Conservation (phyloP, 768 basidiomycete genomes). For the Pulveroboletus sp. region DNA sequence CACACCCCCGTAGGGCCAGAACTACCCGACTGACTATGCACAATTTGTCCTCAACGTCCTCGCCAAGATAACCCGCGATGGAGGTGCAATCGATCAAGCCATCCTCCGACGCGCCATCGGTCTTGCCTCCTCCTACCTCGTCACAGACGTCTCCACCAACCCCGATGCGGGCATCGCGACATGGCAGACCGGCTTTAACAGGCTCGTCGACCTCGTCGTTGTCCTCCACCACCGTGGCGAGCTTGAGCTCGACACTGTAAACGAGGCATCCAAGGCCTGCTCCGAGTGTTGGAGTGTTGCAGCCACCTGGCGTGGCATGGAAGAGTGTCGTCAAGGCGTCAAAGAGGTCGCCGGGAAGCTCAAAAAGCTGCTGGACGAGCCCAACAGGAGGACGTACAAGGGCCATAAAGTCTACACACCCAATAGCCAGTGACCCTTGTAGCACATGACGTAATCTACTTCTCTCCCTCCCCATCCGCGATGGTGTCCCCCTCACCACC, state of each 20-base stretch:
- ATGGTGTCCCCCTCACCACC: background rate
- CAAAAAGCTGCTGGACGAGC: slow-evolving; percentile 41
- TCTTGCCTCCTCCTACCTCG: slow-evolving; percentile 72
- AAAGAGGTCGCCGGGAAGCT: slow-evolving; percentile 57
- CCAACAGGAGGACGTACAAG: slow-evolving; percentile 28
- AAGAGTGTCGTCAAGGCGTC: slow-evolving; percentile 59
- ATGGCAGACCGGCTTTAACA: slow-evolving; percentile 65
- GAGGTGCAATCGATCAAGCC: slow-evolving; percentile 53
- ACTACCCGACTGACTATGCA: slow-evolving; percentile 53
- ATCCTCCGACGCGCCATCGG: slow-evolving; percentile 59
- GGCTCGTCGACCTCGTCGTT: slow-evolving; percentile 66
- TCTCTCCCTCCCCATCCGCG: background rate
- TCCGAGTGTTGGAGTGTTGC: slow-evolving; percentile 79
- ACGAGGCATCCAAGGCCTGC: slow-evolving; percentile 54
- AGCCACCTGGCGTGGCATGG: slow-evolving; percentile 63
- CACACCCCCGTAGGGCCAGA: slow-evolving; percentile 23
- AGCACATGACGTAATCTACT: slow-evolving; percentile 14
- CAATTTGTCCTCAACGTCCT: slow-evolving; percentile 55
- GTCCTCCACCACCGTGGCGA: slow-evolving; percentile 64
- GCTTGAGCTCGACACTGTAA: slow-evolving; percentile 73
- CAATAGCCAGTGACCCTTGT: slow-evolving; percentile 8
- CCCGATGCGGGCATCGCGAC: slow-evolving; percentile 49
- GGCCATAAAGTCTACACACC: slow-evolving; percentile 32
- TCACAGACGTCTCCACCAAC: slow-evolving; percentile 68
- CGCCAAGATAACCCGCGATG: slow-evolving; percentile 43